Conservation (phyloP, 441 rosid species). For the Syzygium syzygioides region DNA sequence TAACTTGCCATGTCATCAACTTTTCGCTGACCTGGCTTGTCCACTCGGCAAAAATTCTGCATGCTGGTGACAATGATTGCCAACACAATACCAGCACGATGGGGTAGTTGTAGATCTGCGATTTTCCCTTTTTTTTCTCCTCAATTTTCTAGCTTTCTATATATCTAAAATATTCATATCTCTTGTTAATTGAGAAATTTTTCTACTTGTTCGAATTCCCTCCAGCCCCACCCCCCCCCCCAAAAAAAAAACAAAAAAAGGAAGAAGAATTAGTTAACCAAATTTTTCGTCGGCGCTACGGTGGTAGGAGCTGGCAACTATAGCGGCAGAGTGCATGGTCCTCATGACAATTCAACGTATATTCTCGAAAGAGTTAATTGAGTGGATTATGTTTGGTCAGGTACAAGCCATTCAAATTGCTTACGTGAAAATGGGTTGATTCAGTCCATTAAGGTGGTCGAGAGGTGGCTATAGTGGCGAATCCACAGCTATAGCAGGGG, state of each 20-base stretch:
- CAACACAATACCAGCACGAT: not conserved
- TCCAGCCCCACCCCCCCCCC: too few relatives aligned
- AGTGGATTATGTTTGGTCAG: not conserved
- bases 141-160: not conserved
- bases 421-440: not conserved
- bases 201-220: too few relatives aligned
- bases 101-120: not conserved
- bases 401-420: not conserved
- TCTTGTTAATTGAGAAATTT: not conserved
- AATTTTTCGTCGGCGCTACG: not conserved
- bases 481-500: not conserved
- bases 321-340: not conserved
- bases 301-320: not conserved
- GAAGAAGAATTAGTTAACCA: not conserved
- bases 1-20: not conserved
- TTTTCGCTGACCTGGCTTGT: not conserved
- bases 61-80: not conserved
- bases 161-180: not conserved
- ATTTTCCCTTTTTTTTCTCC: not conserved
- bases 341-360: not conserved
- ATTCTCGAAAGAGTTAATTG: not conserved
- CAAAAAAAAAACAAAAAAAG: too few relatives aligned
- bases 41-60: not conserved
- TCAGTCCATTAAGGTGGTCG: not conserved
- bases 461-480: accelerated